Base-by-base conservation (phyloP, 257 asterid genomes). In the Lycium ferocissimum region DNA sequence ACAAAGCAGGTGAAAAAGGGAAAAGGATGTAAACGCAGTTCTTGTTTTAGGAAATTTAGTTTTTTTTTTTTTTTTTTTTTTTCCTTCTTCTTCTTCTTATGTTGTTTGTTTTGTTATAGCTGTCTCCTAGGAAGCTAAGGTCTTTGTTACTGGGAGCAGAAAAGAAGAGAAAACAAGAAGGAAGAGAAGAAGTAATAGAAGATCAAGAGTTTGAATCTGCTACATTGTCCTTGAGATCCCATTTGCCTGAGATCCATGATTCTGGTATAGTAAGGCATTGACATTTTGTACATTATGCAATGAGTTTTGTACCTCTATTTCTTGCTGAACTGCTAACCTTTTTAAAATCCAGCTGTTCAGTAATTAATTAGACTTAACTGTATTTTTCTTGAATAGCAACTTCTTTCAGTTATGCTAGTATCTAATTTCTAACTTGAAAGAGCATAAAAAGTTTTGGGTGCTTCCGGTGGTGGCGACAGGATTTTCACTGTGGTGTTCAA, bases 81-180 rank as follows among this genome's bases (percentile, higher is more conserved):
- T 9, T 17, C 22, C 75, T 9, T 69, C 5, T 49, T 7, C 9
- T 80, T 33, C 33, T 26, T 26, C 33, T 26, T 26, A 26, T 26
- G 33, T 79, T 65, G 22, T 63, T 43, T 76, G 22, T 43, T 66
- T 20, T 14, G 56, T 33, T 43, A 37, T 83, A 83, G 91, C 84
- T 83, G 83, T 89, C 91, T 70, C 91, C 91, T 83, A 87, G 85
- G 84, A 89, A 72, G 73, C 72, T 86, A 84, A 80, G 89, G 89
- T 80, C 81, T 79, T 85, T 86, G 88, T 59, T 86, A 13, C 38
- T 83, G 71, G 87, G 88, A 43, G 73, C 65, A 6, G 82, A 84
- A 80, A 86, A 87, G 84, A 86, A 82, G 84, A 85, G 84, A 56
- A 79, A 82, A 82, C 85, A 81, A 58, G 63, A 81, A 33, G 71